Conservation (phyloP, 2,329 filamentous ascomycete species). For the Sphaerulina musiva region DNA sequence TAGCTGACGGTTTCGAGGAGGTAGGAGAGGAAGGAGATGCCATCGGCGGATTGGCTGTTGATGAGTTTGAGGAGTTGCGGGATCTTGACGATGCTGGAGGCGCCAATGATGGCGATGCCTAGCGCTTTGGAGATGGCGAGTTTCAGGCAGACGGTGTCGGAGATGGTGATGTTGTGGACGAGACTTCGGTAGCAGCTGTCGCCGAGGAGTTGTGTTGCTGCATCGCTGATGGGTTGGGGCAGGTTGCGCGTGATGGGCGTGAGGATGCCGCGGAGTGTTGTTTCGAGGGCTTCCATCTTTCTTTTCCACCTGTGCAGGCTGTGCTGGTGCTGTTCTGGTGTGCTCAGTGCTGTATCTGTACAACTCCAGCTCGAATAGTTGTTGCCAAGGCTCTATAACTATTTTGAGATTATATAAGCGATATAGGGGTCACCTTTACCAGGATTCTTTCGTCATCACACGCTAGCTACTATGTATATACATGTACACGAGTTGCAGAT, state of each 20-base stretch:
- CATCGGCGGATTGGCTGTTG: constrained; percentile 69
- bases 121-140: constrained; percentile 87
- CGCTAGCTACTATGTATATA: too few species aligned
- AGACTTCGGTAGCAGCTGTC: constrained; percentile 77
- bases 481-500: too few species aligned
- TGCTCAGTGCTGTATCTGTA: too few species aligned
- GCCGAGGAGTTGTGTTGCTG: constrained; percentile 74
- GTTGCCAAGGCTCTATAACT: too few species aligned
- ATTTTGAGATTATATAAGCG: too few species aligned
- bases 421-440: too few species aligned
- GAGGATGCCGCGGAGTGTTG: constrained; percentile 38
- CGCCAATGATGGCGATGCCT: constrained; percentile 86
- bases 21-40: constrained; percentile 85
- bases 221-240: constrained; percentile 65
- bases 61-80: constrained; percentile 93
- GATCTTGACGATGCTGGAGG: constrained; percentile 87
- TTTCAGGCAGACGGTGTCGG: constrained; percentile 72
- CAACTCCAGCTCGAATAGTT: too few species aligned
- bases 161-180: constrained; percentile 74
- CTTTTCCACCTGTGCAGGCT: background rate
- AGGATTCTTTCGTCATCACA: too few species aligned
- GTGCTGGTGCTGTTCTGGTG: background rate
- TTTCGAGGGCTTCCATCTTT: constrained; percentile 43
- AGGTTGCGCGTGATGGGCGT: constrained; percentile 44
- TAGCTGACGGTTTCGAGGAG: constrained; percentile 84